Base-by-base conservation (phyloP, 2,329 filamentous ascomycete genomes). In the Verticillium nubilum region DNA sequence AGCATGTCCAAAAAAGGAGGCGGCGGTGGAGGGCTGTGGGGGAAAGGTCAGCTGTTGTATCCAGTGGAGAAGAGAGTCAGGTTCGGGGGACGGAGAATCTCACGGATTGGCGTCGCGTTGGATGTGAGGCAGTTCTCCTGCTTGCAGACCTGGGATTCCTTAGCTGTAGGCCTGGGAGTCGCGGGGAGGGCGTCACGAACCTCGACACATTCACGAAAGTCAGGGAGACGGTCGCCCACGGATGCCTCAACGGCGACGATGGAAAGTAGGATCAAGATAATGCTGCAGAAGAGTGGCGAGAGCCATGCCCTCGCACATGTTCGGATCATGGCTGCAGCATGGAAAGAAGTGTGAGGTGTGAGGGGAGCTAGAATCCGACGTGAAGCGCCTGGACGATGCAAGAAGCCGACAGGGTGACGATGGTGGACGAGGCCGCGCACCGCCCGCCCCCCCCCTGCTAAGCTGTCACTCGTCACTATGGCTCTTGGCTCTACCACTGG, bases 1-100 rank as follows among this genome's bases (percentile, higher is more conserved):
- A 85, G 78, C 95, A 99, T 72, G 86, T 87, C 95, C 95, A 99
- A 73, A 97, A 78, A 70, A 98, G 87, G 66, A 98, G 82, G 63
- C 91, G 91, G 72, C 89, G 92, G 75, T 90, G 86, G 67, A 97
- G 73, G 63, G 95, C 92, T 97, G 70, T 58, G 12, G 35, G 31
- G 53, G 33, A 59, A 9, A 52, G 9, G 47, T 50, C 37, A 3
- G 57, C 5, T 26, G 59, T 66, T 35, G 67, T 65, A 27, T 37
- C 27, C 12, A 33, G 26, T 5, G 5, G n/a, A 23, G 23, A 12
- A 23, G 50, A 15, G 25, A 31, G 29, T 31, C 29, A 31, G 6
- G 29, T 31, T 7, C 58, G 52, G 52, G 55, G 61, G 57, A 61
- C 60, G 33, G 59, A n/a, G 54, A 59, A 60, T 58, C 55, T 42